Conservation (phyloP, 306 rosid genomes). For the Fagus crenata region DNA sequence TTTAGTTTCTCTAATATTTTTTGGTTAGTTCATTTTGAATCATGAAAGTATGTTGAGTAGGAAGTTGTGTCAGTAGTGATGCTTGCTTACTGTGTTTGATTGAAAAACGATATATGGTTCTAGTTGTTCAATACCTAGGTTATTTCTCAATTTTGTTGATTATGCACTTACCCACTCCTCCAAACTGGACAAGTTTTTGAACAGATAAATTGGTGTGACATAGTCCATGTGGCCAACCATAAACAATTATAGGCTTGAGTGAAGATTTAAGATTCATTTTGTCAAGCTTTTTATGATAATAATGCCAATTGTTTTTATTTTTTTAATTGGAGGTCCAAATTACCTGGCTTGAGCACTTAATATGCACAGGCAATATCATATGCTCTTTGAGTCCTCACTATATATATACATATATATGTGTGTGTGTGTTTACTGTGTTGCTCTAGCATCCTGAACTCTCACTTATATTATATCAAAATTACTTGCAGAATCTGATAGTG, state of each 20-base stretch:
- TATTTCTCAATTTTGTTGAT: background rate
- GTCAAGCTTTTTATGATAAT: background rate
- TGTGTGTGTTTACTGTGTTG: conserved; percentile 1
- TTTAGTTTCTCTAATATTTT: background rate
- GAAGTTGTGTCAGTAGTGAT: conserved; percentile 13
- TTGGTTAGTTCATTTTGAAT: background rate
- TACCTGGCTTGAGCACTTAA: conserved; percentile 8
- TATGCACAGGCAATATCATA: conserved; percentile 11
- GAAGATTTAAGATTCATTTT: background rate
- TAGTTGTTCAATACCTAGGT: conserved; percentile 7
- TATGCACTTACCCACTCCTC: background rate
- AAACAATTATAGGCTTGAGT: background rate
- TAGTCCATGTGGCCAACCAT: background rate
- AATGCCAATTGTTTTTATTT: background rate
- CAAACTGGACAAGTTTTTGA: background rate
- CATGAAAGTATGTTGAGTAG: conserved; percentile 1
- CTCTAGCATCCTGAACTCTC: background rate
- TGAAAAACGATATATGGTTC: background rate
- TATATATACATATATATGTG: background rate
- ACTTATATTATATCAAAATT: conserved; percentile 24
- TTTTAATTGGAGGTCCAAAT: background rate
- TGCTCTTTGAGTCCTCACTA: background rate
- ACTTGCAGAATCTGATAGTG: conserved; percentile 77
- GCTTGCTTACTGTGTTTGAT: conserved; percentile 6
- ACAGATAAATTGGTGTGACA: background rate